Percentiles rank a stretch among this genome's conserved stretches.
Evolutionary conservation across 805 yeast species (phyloP).

Genomic region (Candida patagonica): DNA sequence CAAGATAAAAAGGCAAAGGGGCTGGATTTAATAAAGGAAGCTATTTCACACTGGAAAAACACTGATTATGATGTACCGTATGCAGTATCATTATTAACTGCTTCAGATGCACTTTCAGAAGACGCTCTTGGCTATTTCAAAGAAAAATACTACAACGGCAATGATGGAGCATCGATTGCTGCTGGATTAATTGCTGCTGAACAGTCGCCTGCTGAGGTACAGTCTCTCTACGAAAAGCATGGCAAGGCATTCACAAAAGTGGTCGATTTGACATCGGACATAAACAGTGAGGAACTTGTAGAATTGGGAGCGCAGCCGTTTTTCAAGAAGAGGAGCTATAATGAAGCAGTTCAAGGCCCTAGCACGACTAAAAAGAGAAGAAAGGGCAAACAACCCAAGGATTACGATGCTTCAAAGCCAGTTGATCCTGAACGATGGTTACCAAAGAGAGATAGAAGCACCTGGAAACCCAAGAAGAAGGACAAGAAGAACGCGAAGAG

Average conservation of each 20-base stretch:
- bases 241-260: conserved; percentile 7
- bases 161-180: not conserved
- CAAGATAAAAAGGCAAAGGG: conserved; percentile 33
- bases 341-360: conserved; percentile 15
- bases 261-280: conserved; percentile 14
- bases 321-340: conserved; percentile 15
- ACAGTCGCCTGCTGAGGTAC: conserved; percentile 5
- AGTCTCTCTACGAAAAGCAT: not conserved
- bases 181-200: conserved; percentile 20
- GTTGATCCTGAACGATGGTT: conserved; percentile 83
- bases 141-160: conserved; percentile 11
- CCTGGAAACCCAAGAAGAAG: conserved; percentile 70
- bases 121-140: conserved; percentile 23
- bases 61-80: conserved; percentile 1
- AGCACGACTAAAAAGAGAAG: conserved; percentile 25
- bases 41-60: conserved; percentile 23
- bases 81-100: conserved; percentile 13
- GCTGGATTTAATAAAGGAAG: conserved; percentile 25
- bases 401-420: conserved; percentile 31
- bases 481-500: conserved; percentile 39
- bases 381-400: conserved; percentile 31
- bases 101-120: not conserved
- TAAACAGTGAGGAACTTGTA: conserved; percentile 21
- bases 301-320: conserved; percentile 17
- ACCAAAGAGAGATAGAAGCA: conserved; percentile 76